These are phyloP conservation scores for Tetrahymena malaccensis DNA, from an alignment of 73 alveolate species.

Conservation along the genomic window DNA sequence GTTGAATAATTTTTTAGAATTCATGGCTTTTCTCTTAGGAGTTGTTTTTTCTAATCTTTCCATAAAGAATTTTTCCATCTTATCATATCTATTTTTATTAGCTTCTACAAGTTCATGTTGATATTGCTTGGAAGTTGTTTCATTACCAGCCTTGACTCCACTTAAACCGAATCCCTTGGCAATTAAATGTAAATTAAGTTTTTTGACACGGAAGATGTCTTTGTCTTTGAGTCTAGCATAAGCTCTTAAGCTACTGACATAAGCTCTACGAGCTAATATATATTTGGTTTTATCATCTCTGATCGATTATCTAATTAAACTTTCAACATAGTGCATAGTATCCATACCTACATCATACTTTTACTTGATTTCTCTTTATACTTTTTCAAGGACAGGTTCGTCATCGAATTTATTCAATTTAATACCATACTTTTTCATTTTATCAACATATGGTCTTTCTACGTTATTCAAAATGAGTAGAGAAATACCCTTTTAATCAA, in stretches of 20 bases:
- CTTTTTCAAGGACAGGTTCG: slow-evolving; percentile 5
- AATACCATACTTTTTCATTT: neutral
- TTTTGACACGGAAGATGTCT: slow-evolving; percentile 57
- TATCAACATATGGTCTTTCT: slow-evolving; percentile 42
- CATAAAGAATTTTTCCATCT: slow-evolving; percentile 49
- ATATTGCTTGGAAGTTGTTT: slow-evolving; percentile 54
- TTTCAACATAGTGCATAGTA: slow-evolving; percentile 47
- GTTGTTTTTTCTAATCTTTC: slow-evolving; percentile 41
- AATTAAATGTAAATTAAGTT: slow-evolving; percentile 56
- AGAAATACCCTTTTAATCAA: slow-evolving; percentile 67
- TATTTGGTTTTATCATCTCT: slow-evolving; percentile 56
- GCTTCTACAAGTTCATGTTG: slow-evolving; percentile 53
- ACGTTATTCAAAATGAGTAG: slow-evolving; percentile 57
- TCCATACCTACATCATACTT: slow-evolving; percentile 42
- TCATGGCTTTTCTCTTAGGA: slow-evolving; percentile 25
- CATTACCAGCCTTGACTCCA: slow-evolving; percentile 59
- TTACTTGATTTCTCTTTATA: slow-evolving; percentile 1
- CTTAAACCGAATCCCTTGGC: slow-evolving; percentile 66
- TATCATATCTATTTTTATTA: slow-evolving; percentile 57
- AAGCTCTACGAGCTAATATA: slow-evolving; percentile 63
- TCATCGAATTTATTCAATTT: neutral
- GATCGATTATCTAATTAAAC: slow-evolving; percentile 47
- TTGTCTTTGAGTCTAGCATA: slow-evolving; percentile 49
- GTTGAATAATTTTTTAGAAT: slow-evolving; percentile 13
- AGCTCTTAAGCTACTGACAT: slow-evolving; percentile 55